Conservation (phyloP, 345 rosid genomes). For the Populus alba region DNA sequence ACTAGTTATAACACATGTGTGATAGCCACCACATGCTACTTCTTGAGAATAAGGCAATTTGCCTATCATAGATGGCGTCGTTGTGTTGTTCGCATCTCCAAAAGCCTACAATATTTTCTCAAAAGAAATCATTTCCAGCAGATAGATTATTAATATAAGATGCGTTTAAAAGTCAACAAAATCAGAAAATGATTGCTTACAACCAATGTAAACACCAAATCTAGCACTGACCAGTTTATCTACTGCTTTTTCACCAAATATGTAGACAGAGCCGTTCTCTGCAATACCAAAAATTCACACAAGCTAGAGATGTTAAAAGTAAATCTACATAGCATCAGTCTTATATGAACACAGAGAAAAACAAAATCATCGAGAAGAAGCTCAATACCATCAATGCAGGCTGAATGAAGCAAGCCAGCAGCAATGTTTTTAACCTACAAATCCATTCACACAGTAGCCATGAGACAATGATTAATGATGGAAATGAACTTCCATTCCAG, state of each 20-base stretch:
- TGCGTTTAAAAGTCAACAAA: not conserved
- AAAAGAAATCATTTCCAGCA: slow-evolving; percentile 3
- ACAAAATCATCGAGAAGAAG: slow-evolving; percentile 8
- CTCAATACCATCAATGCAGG: slow-evolving; percentile 71
- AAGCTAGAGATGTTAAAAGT: slow-evolving; percentile 16
- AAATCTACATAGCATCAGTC: not conserved
- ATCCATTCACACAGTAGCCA: slow-evolving; percentile 22
- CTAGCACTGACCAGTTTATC: slow-evolving; percentile 46
- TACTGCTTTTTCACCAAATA: slow-evolving; percentile 70
- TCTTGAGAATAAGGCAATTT: slow-evolving; percentile 63
- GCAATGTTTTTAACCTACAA: slow-evolving; percentile 66
- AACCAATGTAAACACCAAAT: slow-evolving; percentile 6
- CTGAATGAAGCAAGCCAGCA: slow-evolving; percentile 91
- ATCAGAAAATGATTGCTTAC: slow-evolving; percentile 5
- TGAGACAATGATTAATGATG: slow-evolving; percentile 17
- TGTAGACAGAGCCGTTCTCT: slow-evolving; percentile 75
- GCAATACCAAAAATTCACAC: slow-evolving; percentile 26
- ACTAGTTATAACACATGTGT: slow-evolving; percentile 82
- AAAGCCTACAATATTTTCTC: slow-evolving; percentile 45
- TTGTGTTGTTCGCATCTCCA: slow-evolving; percentile 46
- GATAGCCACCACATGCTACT: slow-evolving; percentile 94
- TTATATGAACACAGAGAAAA: slow-evolving; percentile 3
- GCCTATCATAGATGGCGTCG: slow-evolving; percentile 53
- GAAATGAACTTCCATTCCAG: slow-evolving; percentile 3
- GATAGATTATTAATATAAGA: not conserved